phyloP scores from a whole-genome alignment of 768 basidiomycete genomes.

The Cystofilobasidium bisporidii region DNA sequence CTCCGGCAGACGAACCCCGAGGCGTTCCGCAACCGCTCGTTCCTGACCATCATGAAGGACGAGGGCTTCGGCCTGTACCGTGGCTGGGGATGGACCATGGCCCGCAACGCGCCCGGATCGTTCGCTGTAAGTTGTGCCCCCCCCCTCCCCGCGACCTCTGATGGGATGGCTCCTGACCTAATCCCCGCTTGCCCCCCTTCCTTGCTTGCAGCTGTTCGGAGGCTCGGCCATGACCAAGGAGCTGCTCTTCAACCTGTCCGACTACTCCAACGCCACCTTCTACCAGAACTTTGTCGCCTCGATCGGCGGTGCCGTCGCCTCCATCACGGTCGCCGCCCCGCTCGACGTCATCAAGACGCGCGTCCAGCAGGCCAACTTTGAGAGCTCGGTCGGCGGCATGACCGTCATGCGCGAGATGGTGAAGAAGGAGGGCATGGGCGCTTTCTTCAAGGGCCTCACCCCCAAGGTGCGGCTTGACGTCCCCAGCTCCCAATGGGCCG shows the following conservation, averaged over 20 bases:
- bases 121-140: constrained; percentile 72
- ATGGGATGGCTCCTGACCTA: no score
- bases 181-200: constrained; percentile 1
- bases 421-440: constrained; percentile 68
- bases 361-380: constrained; percentile 97
- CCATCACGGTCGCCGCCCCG: constrained; percentile 90
- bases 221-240: constrained; percentile 92
- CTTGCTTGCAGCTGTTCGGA: constrained; percentile 73
- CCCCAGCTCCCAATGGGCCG: neutral
- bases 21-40: constrained; percentile 88
- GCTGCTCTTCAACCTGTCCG: constrained; percentile 73
- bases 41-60: constrained; percentile 78
- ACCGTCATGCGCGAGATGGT: constrained; percentile 76
- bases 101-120: constrained; percentile 87
- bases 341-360: constrained; percentile 81
- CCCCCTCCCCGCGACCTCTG: no score
- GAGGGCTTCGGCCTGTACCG: constrained; percentile 82
- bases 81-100: constrained; percentile 99
- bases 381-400: constrained; percentile 56
- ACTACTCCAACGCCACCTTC: constrained; percentile 95
- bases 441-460: constrained; percentile 93
- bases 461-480: constrained; percentile 60
- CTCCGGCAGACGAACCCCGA: constrained; percentile 95
- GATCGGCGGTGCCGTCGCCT: constrained; percentile 83
- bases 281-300: constrained; percentile 93